phyloP scores from a whole-genome alignment of 75 land plant genomes.

The Pinus taeda region DNA sequence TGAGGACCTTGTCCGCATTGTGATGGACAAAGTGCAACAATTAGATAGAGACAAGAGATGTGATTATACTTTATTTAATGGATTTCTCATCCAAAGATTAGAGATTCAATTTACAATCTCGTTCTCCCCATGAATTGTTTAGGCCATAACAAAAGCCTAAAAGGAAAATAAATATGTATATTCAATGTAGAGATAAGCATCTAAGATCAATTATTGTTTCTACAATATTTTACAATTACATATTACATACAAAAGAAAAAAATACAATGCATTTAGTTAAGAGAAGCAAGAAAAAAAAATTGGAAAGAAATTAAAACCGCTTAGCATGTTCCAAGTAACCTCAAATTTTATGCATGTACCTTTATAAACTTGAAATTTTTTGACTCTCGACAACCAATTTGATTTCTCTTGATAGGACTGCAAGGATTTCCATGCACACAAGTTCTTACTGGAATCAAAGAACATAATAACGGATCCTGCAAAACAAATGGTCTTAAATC shows the following conservation, averaged over 20 bases:
- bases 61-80: too few species aligned
- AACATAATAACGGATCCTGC: conserved; percentile 6
- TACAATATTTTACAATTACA: background rate
- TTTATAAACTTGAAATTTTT: background rate
- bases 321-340: background rate
- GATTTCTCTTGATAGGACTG: background rate
- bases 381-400: background rate
- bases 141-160: too few species aligned
- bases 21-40: too few species aligned
- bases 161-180: too few species aligned
- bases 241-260: background rate
- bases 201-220: too few species aligned
- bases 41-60: too few species aligned
- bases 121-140: too few species aligned
- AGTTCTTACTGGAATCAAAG: conserved; percentile 6
- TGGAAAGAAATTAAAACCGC: background rate
- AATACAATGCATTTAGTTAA: too few species aligned
- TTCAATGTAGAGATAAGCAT: too few species aligned
- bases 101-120: too few species aligned
- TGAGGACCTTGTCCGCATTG: too few species aligned
- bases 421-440: background rate
- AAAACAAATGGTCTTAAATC: background rate
- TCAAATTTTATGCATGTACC: conserved; percentile 2
- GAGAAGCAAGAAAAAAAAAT: background rate
- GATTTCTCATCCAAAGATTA: too few species aligned